Percentiles rank a stretch among this genome's conserved stretches.
phyloP scores from a whole-genome alignment of 768 basidiomycete genomes.

The Terana coerulea region DNA sequence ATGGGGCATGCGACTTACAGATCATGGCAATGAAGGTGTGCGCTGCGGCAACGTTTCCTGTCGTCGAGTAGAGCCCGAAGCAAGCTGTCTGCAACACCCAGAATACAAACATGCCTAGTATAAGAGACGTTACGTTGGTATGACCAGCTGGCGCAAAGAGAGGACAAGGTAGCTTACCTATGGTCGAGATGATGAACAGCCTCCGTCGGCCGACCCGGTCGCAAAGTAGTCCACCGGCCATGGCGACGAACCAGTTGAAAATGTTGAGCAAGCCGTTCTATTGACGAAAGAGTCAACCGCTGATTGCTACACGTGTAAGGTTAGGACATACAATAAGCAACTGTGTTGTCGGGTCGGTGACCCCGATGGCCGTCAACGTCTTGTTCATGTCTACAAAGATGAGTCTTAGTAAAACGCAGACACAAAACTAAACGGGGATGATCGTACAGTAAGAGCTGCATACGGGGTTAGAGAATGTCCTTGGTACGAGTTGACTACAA shows the following conservation, averaged over 20 bases:
- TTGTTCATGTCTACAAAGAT: slow-evolving; percentile 41
- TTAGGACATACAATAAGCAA: slow-evolving; percentile 32
- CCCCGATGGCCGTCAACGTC: slow-evolving; percentile 49
- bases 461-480: background rate
- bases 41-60: slow-evolving; percentile 26
- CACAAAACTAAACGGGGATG: background rate
- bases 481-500: background rate
- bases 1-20: slow-evolving; percentile 32
- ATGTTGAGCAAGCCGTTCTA: slow-evolving; percentile 54
- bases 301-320: background rate
- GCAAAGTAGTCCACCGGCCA: slow-evolving; percentile 43
- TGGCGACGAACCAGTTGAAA: slow-evolving; percentile 53
- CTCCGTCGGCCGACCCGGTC: slow-evolving; percentile 48
- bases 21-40: slow-evolving; percentile 46
- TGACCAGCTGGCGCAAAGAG: too few species aligned
- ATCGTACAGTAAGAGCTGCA: slow-evolving; percentile 28
- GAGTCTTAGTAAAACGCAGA: background rate
- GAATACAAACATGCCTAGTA: slow-evolving; percentile 37
- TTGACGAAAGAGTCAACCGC: background rate
- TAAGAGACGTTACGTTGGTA: too few species aligned
- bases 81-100: slow-evolving; percentile 37
- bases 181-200: slow-evolving; percentile 45
- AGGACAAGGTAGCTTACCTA: slow-evolving; percentile 26
- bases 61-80: slow-evolving; percentile 28
- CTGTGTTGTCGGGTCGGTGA: slow-evolving; percentile 43